Base-by-base conservation (phyloP, 768 basidiomycete species). In the Lentinula guzmanii region DNA sequence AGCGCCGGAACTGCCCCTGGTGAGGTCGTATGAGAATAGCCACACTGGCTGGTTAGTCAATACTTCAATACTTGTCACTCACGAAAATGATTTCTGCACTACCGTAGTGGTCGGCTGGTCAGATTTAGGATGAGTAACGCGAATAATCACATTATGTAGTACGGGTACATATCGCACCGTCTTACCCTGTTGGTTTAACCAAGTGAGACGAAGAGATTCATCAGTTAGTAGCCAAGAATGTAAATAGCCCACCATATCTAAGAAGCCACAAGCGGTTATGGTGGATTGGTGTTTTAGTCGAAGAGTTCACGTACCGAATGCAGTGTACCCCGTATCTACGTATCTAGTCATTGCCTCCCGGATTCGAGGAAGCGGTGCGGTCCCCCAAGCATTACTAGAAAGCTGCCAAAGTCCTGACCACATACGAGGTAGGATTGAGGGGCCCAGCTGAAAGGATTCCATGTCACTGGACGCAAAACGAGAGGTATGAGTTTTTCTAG, bases 391-490 rank as follows among this genome's bases (percentile, higher is more conserved):
- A 55, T 86, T 89, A 68, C 89, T 89, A 10, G 91, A 91, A 41
- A 93, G 82, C 64, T 93, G 92, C 91, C 91, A 93, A 3, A 93
- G 80, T 9, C 90, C 90, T 6, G 80, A 82, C 86, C 88, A 90
- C 58, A 92, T 69, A 59, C 90, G 83, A 39, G 90, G 86, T 18
- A 78, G 79, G 24, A 68, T 67, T 65, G 84, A 80, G 4, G 82
- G 81, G 15, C 88, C 89, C 24, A 89, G 77, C 21, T 69, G 71
- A 64, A 84, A 83, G 0, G 78, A 80, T 71, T 87, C 83, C 48
- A 65, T 64, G 31, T 28, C 18, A 58, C 61, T 52, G 24, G 52
- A 10, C 15, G 61, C n/a, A 11, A 24, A 21, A 58, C 11, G 35
- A 37, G 39, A 56, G 11, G 10, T 41, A 43, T 18, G 13, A 31